Base-by-base conservation (phyloP, 2,329 filamentous ascomycete genomes). In the Xylaria sp. region DNA sequence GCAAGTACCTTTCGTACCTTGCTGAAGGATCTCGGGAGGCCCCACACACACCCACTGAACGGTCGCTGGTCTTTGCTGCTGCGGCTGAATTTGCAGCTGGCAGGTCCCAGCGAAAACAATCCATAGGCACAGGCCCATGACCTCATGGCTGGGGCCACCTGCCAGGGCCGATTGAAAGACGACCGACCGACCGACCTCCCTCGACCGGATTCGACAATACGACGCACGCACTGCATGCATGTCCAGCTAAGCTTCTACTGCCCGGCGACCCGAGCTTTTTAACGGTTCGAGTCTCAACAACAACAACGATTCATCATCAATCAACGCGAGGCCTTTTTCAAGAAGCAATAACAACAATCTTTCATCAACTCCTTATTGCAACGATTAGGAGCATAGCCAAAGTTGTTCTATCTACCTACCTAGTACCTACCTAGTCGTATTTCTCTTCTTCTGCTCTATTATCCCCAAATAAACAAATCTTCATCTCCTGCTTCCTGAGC, bases 111-210 rank as follows among this genome's bases (percentile, higher is more conserved):
- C 8, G 37, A n/a, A 46, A 46, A 13, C 11, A 5, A 13, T 42
- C 37, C 37, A 30, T 5, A 30, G 23, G 23, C 23, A 30, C 23
- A 55, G 39, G 46, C 50, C 37, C 51, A 62, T 62, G 60, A 62
- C 60, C 57, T 62, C 60, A 62, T 54, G n/a, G 10, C 37, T 42
- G n/a, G 16, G 50, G 54, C 23, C 34, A 49, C 46, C 50, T 60
- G 30, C 59, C 46, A 37, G 30, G 44, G 51, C 10, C 49, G 30
- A 46, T 49, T 51, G 23, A 54, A 46, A 48, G 46, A 60, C 30
- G 55, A 53, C 48, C 23, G 23, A 30, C 23, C 23, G 23, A 30
- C 23, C 23, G 23, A 30, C 34, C 37, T 55, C 37, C 34, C 37
- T 55, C 37, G 54, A 52, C 46, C 39, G 42, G 10, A 57, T 54